These are phyloP conservation scores for Gastrolobium bilobum DNA, from an alignment of 306 rosid species.

Conservation along the genomic window DNA sequence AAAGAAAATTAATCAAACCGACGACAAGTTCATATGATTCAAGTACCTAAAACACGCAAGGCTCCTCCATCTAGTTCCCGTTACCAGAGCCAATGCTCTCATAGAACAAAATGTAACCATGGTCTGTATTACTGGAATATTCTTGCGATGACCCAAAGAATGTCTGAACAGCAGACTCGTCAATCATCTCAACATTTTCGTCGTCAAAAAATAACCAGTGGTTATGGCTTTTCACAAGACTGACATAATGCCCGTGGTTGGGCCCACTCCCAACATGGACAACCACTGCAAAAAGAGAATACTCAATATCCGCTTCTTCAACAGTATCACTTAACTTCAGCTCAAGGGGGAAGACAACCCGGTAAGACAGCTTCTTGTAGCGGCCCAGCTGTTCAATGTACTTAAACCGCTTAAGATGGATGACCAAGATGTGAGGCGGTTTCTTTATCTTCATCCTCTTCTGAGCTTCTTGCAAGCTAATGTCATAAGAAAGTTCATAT, in stretches of 20 bases:
- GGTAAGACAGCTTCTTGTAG: constrained; percentile 85
- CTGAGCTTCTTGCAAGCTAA: constrained; percentile 96
- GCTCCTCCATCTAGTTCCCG: constrained; percentile 60
- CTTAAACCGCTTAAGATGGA: constrained; percentile 92
- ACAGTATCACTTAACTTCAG: constrained; percentile 84
- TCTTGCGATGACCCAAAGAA: constrained; percentile 95
- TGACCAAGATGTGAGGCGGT: constrained; percentile 88
- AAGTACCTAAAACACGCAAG: constrained; percentile 55
- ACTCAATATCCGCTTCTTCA: constrained; percentile 85
- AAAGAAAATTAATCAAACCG: constrained; percentile 44
- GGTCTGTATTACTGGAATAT: constrained; percentile 85
- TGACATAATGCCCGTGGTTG: constrained; percentile 90
- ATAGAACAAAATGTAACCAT: constrained; percentile 88
- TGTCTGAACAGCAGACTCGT: constrained; percentile 92
- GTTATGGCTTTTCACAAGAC: constrained; percentile 97
- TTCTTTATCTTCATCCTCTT: constrained; percentile 96
- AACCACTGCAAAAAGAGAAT: constrained; percentile 93
- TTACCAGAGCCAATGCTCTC: constrained; percentile 69
- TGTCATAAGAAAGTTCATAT: constrained; percentile 31
- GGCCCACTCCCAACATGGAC: constrained; percentile 96
- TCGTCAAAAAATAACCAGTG: constrained; percentile 96
- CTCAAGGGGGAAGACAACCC: constrained; percentile 92
- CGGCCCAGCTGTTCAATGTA: constrained; percentile 94
- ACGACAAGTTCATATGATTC: constrained; percentile 54
- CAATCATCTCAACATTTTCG: constrained; percentile 92